Evolutionary conservation across 228 moss, liverwort and hornwort species (phyloP).

Genomic region (Sphagnum fallax): DNA sequence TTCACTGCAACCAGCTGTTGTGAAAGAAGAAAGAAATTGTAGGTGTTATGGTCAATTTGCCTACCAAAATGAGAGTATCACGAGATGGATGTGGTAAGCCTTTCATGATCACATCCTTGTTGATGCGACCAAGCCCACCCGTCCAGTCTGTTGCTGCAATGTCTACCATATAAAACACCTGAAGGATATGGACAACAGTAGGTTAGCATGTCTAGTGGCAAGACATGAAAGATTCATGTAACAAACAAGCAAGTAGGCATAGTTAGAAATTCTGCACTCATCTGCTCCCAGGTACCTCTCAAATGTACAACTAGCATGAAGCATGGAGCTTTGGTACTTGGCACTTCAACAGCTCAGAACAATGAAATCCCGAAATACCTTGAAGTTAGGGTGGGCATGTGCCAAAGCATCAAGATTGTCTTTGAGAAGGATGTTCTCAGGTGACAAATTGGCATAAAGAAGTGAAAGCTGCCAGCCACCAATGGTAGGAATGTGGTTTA

Average conservation of each 20-base stretch:
- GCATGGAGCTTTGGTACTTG: too few relatives aligned
- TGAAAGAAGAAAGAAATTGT: not conserved
- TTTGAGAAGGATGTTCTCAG: constrained; percentile 72
- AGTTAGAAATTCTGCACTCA: too few relatives aligned
- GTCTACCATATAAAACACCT: constrained; percentile 71
- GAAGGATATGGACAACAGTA: constrained; percentile 9
- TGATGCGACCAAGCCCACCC: constrained; percentile 60
- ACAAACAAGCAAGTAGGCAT: too few relatives aligned
- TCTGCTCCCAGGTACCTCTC: too few relatives aligned
- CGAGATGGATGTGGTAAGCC: constrained; percentile 61
- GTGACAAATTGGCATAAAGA: constrained; percentile 56
- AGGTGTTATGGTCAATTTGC: not conserved
- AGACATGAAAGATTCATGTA: too few relatives aligned
- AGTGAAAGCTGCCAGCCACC: constrained; percentile 52
- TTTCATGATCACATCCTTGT: constrained; percentile 54
- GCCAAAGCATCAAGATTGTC: constrained; percentile 73
- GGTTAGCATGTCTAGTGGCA: too few relatives aligned
- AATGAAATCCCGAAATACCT: constrained; percentile 33
- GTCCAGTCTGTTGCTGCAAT: constrained; percentile 57
- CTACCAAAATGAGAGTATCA: constrained; percentile 69
- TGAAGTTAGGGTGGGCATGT: constrained; percentile 79
- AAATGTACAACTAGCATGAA: too few relatives aligned
- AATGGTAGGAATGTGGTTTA: not conserved
- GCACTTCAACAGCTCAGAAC: too few relatives aligned
- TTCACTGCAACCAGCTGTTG: not conserved